These are phyloP conservation scores for Trichomonascus vanleenenianus DNA, from an alignment of 805 yeast genomes.

Conservation along the genomic window DNA sequence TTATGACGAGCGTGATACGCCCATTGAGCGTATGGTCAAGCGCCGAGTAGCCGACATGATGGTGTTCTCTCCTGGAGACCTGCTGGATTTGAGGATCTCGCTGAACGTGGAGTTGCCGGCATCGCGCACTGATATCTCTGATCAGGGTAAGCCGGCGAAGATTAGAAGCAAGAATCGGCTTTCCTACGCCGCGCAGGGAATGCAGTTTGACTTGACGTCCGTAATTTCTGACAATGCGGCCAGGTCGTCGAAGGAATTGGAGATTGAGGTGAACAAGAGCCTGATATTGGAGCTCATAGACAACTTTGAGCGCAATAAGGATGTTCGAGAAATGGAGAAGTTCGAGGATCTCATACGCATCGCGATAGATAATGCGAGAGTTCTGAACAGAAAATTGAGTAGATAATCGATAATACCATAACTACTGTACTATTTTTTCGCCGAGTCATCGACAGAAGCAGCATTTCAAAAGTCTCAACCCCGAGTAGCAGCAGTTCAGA, in stretches of 20 bases:
- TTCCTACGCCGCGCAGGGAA: constrained; percentile 61
- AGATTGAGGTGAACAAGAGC: constrained; percentile 43
- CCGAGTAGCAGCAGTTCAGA: too few relatives aligned
- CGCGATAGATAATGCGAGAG: constrained; percentile 52
- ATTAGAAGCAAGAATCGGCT: constrained; percentile 66
- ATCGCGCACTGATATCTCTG: constrained; percentile 20
- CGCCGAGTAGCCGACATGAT: constrained; percentile 64
- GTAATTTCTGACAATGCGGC: constrained; percentile 18
- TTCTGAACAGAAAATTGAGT: constrained; percentile 26
- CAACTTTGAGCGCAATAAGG: constrained; percentile 26
- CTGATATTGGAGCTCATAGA: constrained; percentile 36
- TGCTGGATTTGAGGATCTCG: constrained; percentile 70
- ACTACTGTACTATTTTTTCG: too few relatives aligned
- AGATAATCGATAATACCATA: neutral
- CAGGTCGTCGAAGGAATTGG: constrained; percentile 35
- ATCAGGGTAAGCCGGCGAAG: constrained; percentile 43
- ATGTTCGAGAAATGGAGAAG: constrained; percentile 39
- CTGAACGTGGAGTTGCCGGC: constrained; percentile 68
- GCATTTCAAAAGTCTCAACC: too few relatives aligned
- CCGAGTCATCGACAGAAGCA: too few relatives aligned
- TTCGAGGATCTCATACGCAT: constrained; percentile 53
- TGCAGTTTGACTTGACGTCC: constrained; percentile 27
- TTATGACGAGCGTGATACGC: constrained; percentile 20
- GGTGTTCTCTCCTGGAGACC: constrained; percentile 66
- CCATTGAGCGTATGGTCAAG: constrained; percentile 62